Percentiles rank a stretch among this genome's conserved stretches.
Conservation (phyloP, 331 rosid genomes). For the Malus hybrid region DNA sequence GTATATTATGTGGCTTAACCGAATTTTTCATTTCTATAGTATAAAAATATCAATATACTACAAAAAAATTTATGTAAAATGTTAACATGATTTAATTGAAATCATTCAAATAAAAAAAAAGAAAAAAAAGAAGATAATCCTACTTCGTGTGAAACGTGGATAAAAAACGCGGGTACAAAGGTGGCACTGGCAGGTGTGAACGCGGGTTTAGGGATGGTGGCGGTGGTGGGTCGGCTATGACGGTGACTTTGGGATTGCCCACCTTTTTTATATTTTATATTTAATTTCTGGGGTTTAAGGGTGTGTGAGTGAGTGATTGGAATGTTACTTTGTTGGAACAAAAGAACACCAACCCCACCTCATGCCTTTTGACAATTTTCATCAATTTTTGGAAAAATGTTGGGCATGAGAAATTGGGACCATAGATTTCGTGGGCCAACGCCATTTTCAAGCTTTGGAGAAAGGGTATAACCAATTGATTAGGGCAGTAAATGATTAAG, state of each 20-base stretch:
- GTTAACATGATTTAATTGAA: fast-evolving
- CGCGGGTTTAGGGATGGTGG: conserved; percentile 13
- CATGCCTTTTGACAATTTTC: background rate
- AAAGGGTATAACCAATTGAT: no score
- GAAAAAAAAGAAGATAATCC: no score
- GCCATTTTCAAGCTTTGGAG: no score
- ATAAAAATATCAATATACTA: no score
- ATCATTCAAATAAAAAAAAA: fast-evolving
- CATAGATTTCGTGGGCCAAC: background rate
- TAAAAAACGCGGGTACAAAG: background rate
- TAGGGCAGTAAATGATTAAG: no score
- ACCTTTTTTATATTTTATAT: background rate
- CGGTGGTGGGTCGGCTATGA: conserved; percentile 13
- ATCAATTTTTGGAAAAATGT: background rate
- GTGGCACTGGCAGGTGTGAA: conserved; percentile 19
- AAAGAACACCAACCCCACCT: background rate
- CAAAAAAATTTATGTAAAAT: no score
- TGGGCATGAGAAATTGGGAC: background rate
- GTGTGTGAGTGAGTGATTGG: background rate
- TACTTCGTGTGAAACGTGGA: background rate
- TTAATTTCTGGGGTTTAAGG: background rate
- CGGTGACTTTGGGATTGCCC: conserved; percentile 18
- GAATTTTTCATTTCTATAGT: fast-evolving
- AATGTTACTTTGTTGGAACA: background rate
- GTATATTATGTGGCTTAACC: fast-evolving